These are phyloP conservation scores for Trypanosoma scelopori DNA, from an alignment of 208 protist genomes.

Conservation along the genomic window DNA sequence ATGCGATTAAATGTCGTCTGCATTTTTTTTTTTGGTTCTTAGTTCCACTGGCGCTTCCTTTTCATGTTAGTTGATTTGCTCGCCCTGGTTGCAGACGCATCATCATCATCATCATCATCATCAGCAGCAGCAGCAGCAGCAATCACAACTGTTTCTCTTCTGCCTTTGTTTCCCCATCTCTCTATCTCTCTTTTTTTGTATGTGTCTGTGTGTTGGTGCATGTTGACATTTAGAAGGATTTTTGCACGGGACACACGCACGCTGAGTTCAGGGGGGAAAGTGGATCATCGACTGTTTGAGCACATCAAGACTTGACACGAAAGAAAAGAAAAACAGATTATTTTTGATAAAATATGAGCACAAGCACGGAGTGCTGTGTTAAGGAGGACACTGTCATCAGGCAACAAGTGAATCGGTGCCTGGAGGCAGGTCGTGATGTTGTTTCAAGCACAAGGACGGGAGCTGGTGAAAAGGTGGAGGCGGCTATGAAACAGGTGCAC, in stretches of 20 bases:
- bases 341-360: too few species aligned
- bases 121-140: too few species aligned
- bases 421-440: background rate
- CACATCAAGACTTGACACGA: background rate
- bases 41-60: too few species aligned
- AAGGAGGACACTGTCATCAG: background rate
- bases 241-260: background rate
- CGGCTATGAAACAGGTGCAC: conserved; percentile 7
- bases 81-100: too few species aligned
- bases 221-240: too few species aligned
- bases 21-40: too few species aligned
- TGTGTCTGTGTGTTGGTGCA: background rate
- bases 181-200: background rate
- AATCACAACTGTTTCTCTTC: too few species aligned
- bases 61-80: conserved; percentile 7
- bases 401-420: conserved; percentile 9
- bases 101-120: too few species aligned
- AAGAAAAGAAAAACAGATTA: conserved; percentile 1
- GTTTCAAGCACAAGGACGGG: background rate
- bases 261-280: background rate
- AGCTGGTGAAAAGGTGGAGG: background rate
- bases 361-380: background rate
- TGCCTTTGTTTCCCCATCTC: background rate
- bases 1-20: too few species aligned
- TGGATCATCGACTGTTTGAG: background rate